These are phyloP conservation scores for Metarhizium album DNA, from an alignment of 2,329 filamentous ascomycete genomes.

Conservation along the genomic window DNA sequence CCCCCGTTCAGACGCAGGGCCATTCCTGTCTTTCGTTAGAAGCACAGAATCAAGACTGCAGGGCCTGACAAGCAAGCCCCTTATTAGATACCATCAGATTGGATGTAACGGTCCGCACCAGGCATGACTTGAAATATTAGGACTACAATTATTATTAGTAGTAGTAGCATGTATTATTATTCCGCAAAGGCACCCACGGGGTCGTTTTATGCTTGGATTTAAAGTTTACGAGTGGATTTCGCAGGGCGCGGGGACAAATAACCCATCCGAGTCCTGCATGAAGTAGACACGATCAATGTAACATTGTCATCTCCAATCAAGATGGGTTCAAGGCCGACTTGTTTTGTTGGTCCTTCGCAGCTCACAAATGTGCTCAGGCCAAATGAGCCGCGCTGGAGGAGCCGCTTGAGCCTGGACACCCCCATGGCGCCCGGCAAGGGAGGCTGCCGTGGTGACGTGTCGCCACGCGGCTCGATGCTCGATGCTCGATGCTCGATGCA, in stretches of 20 bases:
- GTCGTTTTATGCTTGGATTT: no score
- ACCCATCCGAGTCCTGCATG: no score
- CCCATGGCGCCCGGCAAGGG: neutral
- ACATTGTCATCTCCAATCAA: neutral
- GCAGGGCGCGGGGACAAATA: no score
- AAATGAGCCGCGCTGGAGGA: neutral
- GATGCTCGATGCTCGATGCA: no score
- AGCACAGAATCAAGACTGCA: neutral
- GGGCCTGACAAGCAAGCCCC: neutral
- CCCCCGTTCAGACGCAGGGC: neutral
- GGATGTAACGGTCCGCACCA: neutral
- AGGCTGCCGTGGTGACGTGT: neutral
- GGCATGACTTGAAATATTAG: neutral
- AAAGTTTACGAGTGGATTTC: no score
- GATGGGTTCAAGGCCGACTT: neutral
- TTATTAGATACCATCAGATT: conserved; percentile 3
- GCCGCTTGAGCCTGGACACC: no score
- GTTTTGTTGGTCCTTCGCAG: neutral
- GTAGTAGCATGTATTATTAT: neutral
- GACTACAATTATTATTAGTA: no score
- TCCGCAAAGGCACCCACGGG: no score
- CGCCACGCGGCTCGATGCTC: no score
- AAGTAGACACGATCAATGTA: neutral
- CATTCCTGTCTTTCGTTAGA: neutral
- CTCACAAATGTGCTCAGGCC: neutral